Base-by-base conservation (phyloP, 2,329 filamentous ascomycete genomes). In the Botryotinia convoluta region DNA sequence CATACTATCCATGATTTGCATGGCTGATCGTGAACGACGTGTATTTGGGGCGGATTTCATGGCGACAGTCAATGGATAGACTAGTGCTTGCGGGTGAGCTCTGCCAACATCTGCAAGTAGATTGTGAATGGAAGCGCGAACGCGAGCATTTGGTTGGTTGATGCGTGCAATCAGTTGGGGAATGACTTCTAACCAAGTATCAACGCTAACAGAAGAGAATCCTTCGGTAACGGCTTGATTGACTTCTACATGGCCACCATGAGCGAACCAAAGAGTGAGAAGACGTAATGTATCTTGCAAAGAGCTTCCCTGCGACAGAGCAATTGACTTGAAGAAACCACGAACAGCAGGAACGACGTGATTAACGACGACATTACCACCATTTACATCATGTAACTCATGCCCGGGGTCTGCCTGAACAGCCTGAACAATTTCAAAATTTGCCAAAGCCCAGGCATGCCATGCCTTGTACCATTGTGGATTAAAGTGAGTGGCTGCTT, bases 181-280 rank as follows among this genome's bases (percentile, higher is more conserved):
- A 76, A 98, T 98, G 69, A 99, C 97, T 80, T 98, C 95, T 29
- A 99, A 89, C 97, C 96, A 99, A 1, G 95, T 98, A 82, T 99
- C 96, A 72, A 99, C 93, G 80, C 93, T 97, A 77, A 99, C 94
- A 54, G 93, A 92, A 0, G 92, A 88, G 76, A 98, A 97, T 8
- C 97, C 96, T 80, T 98, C 95, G 0, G 91, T 94, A 37, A 99
- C 93, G 26, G 93, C 93, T 26, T 88, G 85, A 79, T 95, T 97
- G 75, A 99, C 97, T 77, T 98, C 95, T 42, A 89, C 86, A 79
- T 94, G 91, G 35, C 94, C 93, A 70, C 96, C 96, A 79, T 99
- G 94, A 5, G 93, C 92, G 82, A 99, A 98, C 96, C 96, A 99
- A 14, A 99, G 84, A 0, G 96, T 98, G 62, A 99, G 87, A 61